phyloP scores from a whole-genome alignment of 2,329 filamentous ascomycete species.

The Aspergillus terreus region DNA sequence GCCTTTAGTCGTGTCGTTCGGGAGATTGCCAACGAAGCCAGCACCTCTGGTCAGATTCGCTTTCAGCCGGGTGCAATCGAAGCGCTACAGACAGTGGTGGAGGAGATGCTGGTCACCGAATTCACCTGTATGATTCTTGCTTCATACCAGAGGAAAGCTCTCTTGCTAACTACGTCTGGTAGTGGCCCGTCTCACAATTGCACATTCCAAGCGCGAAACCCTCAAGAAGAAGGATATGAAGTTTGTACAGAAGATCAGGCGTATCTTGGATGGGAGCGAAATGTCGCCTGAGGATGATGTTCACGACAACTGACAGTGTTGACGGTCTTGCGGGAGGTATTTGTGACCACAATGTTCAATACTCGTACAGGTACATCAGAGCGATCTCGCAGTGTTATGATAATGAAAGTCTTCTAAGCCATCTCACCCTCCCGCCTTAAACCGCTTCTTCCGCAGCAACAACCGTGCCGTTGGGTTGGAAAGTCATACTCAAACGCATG shows the following conservation, averaged over 20 bases:
- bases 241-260: not conserved
- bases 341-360: no score
- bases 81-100: not conserved
- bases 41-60: not conserved
- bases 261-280: not conserved
- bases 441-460: not conserved
- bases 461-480: not conserved
- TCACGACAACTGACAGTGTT: not conserved
- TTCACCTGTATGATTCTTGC: not conserved
- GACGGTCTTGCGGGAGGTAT: not conserved
- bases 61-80: not conserved
- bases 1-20: not conserved
- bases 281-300: not conserved
- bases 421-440: not conserved
- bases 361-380: not conserved
- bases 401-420: not conserved
- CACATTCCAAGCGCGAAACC: not conserved
- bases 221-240: not conserved
- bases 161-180: not conserved
- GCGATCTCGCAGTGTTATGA: no score
- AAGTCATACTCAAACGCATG: not conserved
- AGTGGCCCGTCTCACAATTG: not conserved
- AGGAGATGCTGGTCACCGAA: not conserved
- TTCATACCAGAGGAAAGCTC: not conserved
- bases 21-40: not conserved